Base-by-base conservation (phyloP, 202 grass and related monocot species). In the Zoysia matrella region DNA sequence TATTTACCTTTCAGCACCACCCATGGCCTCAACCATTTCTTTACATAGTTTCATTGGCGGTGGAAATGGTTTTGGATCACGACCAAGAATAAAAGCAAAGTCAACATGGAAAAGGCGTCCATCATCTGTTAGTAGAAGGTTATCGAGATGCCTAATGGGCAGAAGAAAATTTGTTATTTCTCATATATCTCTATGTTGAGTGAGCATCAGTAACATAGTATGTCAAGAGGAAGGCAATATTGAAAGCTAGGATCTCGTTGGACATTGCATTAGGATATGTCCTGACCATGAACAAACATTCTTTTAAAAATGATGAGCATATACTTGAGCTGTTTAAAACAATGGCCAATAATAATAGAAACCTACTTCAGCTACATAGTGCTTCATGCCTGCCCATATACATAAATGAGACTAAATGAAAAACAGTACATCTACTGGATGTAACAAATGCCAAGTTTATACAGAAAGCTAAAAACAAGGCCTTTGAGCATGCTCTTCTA, bases 1-100 rank as follows among this genome's bases (percentile, higher is more conserved):
- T 60, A 68, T 62, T 79, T 88, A 96, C 96, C 96, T 99, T 81
- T 99, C 96, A 60, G 96, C 89, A 67, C 93, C 91, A 79, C 96
- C 96, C 96, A 99, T 99, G 62, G 96, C 96, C 81, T 96, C 96
- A 7, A 99, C 96, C 96, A 99, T 99, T 90, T 99, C 96, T 92
- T 99, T 99, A 84, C 96, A 99, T 65, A 99, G 81, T 89, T 99
- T 99, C 96, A 99, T 99, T 45, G 96, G 96, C 6, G 93, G 93
- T 69, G 96, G 96, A 82, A 95, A 99, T 58, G 93, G 96, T 75
- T 99, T 99, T 50, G 96, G 96, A 90, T 99, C 96, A 76, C 91
- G 91, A 53, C 96, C 93, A 57, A 99, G 85, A 80, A 99, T 99
- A 87, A 90, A 99, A 76, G 82, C 93, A 71, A 99, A 99, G 70